Evolutionary conservation across 2,329 filamentous ascomycete genomes (phyloP), one percentile per base, ranked within the genome.

Genomic region (Colletotrichum sp.): DNA sequence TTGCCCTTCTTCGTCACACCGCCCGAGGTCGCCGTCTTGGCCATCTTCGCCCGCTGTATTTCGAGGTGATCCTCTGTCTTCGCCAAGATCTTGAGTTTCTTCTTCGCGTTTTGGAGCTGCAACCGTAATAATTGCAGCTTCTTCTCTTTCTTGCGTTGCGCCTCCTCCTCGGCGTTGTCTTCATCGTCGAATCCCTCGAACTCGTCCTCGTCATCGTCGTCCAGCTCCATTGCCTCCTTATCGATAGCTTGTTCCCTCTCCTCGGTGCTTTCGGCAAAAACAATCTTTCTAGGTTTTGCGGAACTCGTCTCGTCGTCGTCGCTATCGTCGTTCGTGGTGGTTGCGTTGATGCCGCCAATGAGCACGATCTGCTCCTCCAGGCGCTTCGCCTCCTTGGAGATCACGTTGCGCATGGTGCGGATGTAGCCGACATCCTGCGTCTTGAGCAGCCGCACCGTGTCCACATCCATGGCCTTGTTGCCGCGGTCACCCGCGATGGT

Each of bases 351-450:
- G 49, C 74, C 74, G 12, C 84, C 85, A 8, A 89, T 85, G 5
- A 90, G 81, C 10, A 91, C 85, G 3, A 90, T 85, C 75, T 89
- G 86, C 83, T 91, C 87, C 84, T 93, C 89, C 30, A 94, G 81
- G 69, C 80, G 83, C 55, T 86, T 85, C 3, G 92, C 89, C 78
- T 94, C 91, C 81, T 92, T 93, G 74, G 85, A 81, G 5, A 90
- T 87, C 30, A 92, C 87, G 78, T 92, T 93, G 72, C 90, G 86
- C 87, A 92, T 90, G 26, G 91, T 92, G 77, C 92, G 86, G 30
- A 94, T 82, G 81, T 94, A 94, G 4, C 90, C 92, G 34, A 93
- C 82, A 80, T 94, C 93, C 83, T 94, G 93, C 3, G 92, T 94
- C 86, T 94, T 94, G 78, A 94, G 88, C 26, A 94, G 85, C 24